These are phyloP conservation scores for Nemania bipapillata DNA, from an alignment of 2,329 filamentous ascomycete genomes.

Conservation along the genomic window DNA sequence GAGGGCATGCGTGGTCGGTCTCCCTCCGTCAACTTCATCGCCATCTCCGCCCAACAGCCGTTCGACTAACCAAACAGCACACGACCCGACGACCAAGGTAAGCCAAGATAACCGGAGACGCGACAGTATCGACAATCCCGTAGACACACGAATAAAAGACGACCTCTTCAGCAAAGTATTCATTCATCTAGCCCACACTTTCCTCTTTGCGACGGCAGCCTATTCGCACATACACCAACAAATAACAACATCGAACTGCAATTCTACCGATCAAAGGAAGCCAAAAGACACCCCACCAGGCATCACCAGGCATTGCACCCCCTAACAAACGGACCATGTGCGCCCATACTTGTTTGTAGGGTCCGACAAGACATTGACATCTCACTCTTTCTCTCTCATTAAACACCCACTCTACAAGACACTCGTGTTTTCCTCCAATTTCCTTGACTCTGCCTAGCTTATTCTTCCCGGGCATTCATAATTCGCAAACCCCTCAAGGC, in stretches of 20 bases:
- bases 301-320: conserved; percentile 6
- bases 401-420: conserved; percentile 12
- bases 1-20: conserved; percentile 25
- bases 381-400: conserved; percentile 30
- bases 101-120: conserved; percentile 19
- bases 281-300: neutral
- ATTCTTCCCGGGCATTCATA: conserved; percentile 5
- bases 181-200: conserved; percentile 6
- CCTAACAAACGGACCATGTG: conserved; percentile 30
- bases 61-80: conserved; percentile 36
- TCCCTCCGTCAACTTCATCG: conserved; percentile 37
- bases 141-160: conserved; percentile 10
- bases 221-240: conserved; percentile 11
- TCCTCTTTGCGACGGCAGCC: conserved; percentile 27
- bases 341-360: conserved; percentile 29
- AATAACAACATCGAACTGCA: conserved; percentile 4
- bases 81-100: conserved; percentile 26
- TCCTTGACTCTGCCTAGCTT: conserved; percentile 23
- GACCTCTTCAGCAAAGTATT: conserved; percentile 17
- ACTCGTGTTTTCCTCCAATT: conserved; percentile 18
- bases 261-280: neutral
- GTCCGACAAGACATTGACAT: conserved; percentile 20
- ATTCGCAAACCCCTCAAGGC: conserved; percentile 8
- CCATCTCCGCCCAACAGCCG: conserved; percentile 29
- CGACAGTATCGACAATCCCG: conserved; percentile 11